Evolutionary conservation across 345 rosid species (phyloP).

Genomic region (Firmiana major): DNA sequence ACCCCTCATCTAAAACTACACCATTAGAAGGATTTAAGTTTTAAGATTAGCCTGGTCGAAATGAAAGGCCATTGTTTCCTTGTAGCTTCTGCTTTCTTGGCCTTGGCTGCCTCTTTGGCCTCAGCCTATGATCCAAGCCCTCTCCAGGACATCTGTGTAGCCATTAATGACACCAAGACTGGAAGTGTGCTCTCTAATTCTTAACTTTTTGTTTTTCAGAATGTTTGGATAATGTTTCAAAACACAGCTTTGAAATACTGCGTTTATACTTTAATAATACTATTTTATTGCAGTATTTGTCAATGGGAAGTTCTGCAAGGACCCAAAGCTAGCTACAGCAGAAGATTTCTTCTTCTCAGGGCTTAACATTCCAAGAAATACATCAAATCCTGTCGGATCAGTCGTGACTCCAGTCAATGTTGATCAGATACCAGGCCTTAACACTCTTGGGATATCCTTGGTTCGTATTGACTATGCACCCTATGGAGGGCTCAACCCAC

Average conservation of each 20-base stretch:
- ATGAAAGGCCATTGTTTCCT: constrained; percentile 14
- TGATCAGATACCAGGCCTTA: constrained; percentile 21
- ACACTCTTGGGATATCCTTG: constrained; percentile 26
- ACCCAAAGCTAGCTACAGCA: constrained; percentile 20
- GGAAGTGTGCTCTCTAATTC: constrained; percentile 1
- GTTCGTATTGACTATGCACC: constrained; percentile 28
- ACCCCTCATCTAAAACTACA: background rate
- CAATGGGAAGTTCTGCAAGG: constrained; percentile 38
- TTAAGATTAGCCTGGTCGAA: background rate
- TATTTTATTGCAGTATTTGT: constrained; percentile 26
- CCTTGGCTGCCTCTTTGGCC: constrained; percentile 4
- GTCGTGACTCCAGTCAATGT: constrained; percentile 7
- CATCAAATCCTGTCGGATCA: constrained; percentile 20
- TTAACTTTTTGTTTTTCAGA: background rate
- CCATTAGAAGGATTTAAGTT: background rate
- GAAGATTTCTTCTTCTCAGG: constrained; percentile 25
- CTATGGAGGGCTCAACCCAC: constrained; percentile 19
- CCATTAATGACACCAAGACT: constrained; percentile 5
- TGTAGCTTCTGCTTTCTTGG: constrained; percentile 13
- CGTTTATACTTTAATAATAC: no score
- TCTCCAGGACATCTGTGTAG: constrained; percentile 34
- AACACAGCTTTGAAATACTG: no score
- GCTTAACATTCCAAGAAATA: constrained; percentile 17
- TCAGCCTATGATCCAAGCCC: constrained; percentile 28
- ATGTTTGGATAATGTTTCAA: background rate